Conservation (phyloP, 129 eudicot genomes). For the Solidago caesia region DNA sequence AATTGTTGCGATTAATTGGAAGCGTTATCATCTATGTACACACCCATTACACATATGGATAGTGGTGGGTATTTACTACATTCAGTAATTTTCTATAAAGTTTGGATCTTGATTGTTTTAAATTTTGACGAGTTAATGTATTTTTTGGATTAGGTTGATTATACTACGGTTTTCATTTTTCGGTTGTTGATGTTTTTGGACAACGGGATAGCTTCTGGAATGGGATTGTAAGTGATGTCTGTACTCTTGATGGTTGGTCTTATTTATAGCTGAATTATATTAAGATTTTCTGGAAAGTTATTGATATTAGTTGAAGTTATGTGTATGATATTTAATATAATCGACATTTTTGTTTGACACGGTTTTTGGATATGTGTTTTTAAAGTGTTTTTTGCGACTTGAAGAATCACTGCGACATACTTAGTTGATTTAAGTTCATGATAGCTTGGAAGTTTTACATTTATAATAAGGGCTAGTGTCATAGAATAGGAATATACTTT, state of each 20-base stretch:
- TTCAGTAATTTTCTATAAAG: slow-evolving; percentile 1
- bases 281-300: not conserved
- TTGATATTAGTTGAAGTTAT: not conserved
- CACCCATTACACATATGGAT: slow-evolving; percentile 92
- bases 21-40: slow-evolving; percentile 70
- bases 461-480: no score
- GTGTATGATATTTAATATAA: not conserved
- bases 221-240: slow-evolving; percentile 83
- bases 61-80: slow-evolving; percentile 56
- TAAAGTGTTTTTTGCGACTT: no score
- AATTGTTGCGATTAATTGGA: slow-evolving; percentile 89
- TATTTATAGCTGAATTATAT: not conserved
- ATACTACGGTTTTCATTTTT: slow-evolving; percentile 76
- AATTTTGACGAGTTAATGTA: slow-evolving; percentile 1
- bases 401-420: no score
- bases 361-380: not conserved
- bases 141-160: slow-evolving; percentile 65
- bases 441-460: no score
- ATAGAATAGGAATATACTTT: no score
- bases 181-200: slow-evolving; percentile 97
- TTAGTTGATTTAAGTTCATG: no score
- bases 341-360: not conserved
- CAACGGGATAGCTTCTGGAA: slow-evolving; percentile 93
- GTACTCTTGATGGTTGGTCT: not conserved
- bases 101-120: slow-evolving; percentile 3